Evolutionary conservation across 306 rosid species (phyloP).

Genomic region (Cicer yamashitae): DNA sequence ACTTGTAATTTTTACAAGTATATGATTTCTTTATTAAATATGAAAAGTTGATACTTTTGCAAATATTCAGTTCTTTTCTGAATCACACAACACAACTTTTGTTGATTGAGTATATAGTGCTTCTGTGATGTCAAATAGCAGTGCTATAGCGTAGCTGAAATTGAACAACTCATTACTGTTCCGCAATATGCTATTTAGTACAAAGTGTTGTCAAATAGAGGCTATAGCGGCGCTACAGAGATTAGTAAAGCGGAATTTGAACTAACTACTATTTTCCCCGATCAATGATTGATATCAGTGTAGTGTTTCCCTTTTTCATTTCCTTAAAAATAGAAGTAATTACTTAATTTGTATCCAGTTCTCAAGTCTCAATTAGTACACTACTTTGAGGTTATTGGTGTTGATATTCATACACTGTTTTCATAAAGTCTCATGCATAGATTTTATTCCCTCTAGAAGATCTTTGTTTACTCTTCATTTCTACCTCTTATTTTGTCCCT

Average conservation of each 20-base stretch:
- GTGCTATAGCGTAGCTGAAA: no score
- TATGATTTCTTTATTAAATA: neutral
- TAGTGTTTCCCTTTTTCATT: constrained; percentile 4
- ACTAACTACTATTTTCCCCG: no score
- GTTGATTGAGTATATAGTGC: constrained; percentile 4
- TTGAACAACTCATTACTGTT: no score
- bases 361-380: constrained; percentile 26
- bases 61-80: constrained; percentile 20
- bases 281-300: no score
- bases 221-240: no score
- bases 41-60: constrained; percentile 29
- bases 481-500: constrained; percentile 21
- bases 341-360: constrained; percentile 25
- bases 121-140: no score
- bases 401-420: constrained; percentile 31
- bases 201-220: no score
- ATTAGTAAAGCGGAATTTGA: no score
- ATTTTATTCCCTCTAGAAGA: constrained; percentile 18
- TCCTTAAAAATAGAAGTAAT: constrained; percentile 13
- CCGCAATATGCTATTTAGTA: no score
- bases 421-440: constrained; percentile 9
- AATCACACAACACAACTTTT: neutral
- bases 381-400: constrained; percentile 25
- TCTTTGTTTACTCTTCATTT: constrained; percentile 16
- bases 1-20: neutral